Conservation (phyloP, 441 rosid species). For the Eutrema salsugineum region DNA sequence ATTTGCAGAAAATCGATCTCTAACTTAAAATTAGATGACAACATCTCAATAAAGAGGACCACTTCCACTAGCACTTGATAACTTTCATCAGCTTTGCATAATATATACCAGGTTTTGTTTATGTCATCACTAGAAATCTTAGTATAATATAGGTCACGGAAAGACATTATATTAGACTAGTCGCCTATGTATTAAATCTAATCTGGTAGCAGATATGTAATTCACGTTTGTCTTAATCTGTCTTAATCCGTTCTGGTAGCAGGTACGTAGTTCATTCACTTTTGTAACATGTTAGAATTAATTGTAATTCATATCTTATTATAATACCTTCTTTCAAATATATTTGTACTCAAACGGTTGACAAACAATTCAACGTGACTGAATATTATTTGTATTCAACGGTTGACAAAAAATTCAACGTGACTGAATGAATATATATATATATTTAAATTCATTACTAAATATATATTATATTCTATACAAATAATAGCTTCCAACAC, state of each 20-base stretch:
- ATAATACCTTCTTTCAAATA: neutral
- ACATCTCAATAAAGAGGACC: no score
- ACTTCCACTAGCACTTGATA: no score
- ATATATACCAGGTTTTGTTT: neutral
- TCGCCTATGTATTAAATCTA: neutral
- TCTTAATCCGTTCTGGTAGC: constrained; percentile 1
- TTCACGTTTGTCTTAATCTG: neutral
- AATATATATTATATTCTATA: neutral
- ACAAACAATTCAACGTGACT: no score
- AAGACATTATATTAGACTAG: neutral
- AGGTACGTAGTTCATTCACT: constrained; percentile 2
- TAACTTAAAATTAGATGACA: no score
- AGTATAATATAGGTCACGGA: neutral
- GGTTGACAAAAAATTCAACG: constrained; percentile 5
- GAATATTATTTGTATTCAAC: neutral
- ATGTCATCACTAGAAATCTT: neutral
- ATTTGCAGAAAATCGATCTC: no score
- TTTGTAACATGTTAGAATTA: neutral
- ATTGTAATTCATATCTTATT: neutral
- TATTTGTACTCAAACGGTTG: neutral
- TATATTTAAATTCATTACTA: neutral
- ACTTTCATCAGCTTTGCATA: neutral
- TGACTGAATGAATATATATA: no score
- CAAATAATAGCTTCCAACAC: neutral
- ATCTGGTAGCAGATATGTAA: neutral